These are phyloP conservation scores for Aquanectria penicillioides DNA, from an alignment of 2,329 filamentous ascomycete genomes.

Conservation along the genomic window DNA sequence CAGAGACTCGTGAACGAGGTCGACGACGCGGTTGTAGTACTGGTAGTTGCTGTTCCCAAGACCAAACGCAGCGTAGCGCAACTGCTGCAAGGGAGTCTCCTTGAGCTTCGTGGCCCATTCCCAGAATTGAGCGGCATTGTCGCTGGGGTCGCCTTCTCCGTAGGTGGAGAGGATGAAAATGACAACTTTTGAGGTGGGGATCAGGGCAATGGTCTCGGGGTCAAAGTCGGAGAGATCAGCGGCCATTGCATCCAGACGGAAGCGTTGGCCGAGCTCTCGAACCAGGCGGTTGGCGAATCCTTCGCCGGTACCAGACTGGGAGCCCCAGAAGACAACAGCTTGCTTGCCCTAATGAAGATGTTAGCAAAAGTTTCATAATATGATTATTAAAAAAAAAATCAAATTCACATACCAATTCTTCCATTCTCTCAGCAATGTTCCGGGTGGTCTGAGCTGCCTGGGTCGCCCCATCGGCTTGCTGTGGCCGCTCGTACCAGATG, in stretches of 20 bases:
- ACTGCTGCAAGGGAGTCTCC: constrained; percentile 12
- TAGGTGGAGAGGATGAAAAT: constrained; percentile 49
- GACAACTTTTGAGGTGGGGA: constrained; percentile 37
- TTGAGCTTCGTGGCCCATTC: constrained; percentile 32
- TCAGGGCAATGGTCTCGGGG: constrained; percentile 43
- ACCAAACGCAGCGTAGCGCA: constrained; percentile 45
- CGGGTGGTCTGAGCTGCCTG: constrained; percentile 8
- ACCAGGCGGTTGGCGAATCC: constrained; percentile 16
- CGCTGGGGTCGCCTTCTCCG: constrained; percentile 49
- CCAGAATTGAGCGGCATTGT: constrained; percentile 44
- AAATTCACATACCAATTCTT: constrained; percentile 20
- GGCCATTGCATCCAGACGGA: constrained; percentile 19
- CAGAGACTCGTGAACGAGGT: constrained; percentile 35
- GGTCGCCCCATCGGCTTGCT: constrained; percentile 12
- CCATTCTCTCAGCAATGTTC: constrained; percentile 21
- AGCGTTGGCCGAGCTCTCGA: constrained; percentile 12
- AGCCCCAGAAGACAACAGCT: constrained; percentile 23
- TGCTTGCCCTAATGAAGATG: constrained; percentile 1
- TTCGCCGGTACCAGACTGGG: constrained; percentile 23
- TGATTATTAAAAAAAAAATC: neutral
- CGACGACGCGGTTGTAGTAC: constrained; percentile 46
- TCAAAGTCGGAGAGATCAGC: constrained; percentile 59
- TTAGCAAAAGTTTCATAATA: neutral
- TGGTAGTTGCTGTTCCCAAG: constrained; percentile 49
- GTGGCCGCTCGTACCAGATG: constrained; percentile 21